Evolutionary conservation across 140 eudicot species (phyloP), one percentile per base, ranked within the genome.

Genomic region (Anethum foeniculum): DNA sequence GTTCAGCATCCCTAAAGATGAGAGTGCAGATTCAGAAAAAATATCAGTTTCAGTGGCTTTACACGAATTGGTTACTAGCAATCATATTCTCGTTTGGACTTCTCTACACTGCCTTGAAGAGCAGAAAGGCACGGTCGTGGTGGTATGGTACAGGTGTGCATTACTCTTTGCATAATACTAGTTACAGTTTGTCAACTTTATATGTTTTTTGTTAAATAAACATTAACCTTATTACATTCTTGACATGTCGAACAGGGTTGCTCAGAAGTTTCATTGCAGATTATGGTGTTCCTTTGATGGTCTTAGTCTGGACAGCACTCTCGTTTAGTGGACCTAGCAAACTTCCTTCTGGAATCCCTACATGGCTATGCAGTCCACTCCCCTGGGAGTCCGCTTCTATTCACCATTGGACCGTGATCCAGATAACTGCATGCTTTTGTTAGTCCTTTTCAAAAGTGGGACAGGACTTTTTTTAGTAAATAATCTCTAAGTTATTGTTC

Each of bases 261-360:
- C 69, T 78, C 46, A 86, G 88, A 83, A 79, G 88, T 80, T 88
- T 86, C 80, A 77, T 86, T 64, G 90, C 92, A 77, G 92, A 88
- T 77, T 88, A 88, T 77, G 90, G 90, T 71, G 90, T 88, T 71
- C 90, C 93, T 6, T 71, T 85, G 48, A 87, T 89, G 93, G 88
- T 89, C 68, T 77, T 89, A 38, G 83, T 79, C 46, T 89, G 89
- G 93, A 89, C 93, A 41, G 27, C 58, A 11, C 74, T 89, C 77
- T 86, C 92, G 46, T 89, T 82, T 80, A 74, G 83, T 81, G 90
- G 85, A 51, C 92, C 90, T 9, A 58, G 23, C 48, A 81, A 81
- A 52, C 84, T 85, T 67, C 93, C 90, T 36, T 76, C 84, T 64
- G 90, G 93, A 25, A 88, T 89, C 77, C 93, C 90, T 8, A 85